Evolutionary conservation across 2,329 filamentous ascomycete species (phyloP).

Genomic region (Diplodia sapinea): DNA sequence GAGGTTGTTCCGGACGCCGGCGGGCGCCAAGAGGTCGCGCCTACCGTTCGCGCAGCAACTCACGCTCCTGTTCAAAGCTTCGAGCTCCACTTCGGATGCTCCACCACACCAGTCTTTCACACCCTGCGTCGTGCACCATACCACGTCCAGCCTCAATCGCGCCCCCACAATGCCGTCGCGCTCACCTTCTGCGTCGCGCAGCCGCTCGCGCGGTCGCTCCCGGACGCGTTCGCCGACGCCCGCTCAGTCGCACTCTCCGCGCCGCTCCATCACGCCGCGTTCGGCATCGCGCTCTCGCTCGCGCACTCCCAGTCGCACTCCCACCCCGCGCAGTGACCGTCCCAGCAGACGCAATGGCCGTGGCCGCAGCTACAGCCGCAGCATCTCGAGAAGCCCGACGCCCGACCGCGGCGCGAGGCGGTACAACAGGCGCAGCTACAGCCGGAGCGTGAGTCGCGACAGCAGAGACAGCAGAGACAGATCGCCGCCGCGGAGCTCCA

Average conservation of each 20-base stretch:
- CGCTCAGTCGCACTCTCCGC: constrained; percentile 42
- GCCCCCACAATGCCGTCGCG: constrained; percentile 24
- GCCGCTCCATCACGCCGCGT: constrained; percentile 47
- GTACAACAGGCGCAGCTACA: constrained; percentile 36
- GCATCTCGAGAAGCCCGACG: constrained; percentile 36
- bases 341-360: constrained; percentile 44
- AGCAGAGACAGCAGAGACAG: constrained; percentile 36
- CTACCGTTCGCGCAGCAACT: neutral
- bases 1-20: constrained; percentile 2
- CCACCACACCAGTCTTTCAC: neutral
- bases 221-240: constrained; percentile 38
- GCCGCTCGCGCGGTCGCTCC: constrained; percentile 51
- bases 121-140: neutral
- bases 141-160: neutral
- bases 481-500: constrained; percentile 43
- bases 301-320: constrained; percentile 37
- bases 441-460: constrained; percentile 46
- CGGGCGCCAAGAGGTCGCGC: constrained; percentile 10
- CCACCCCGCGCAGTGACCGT: constrained; percentile 32
- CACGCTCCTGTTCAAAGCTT: constrained; percentile 15
- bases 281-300: constrained; percentile 42
- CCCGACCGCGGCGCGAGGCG: constrained; percentile 30
- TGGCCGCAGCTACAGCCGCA: constrained; percentile 41
- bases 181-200: constrained; percentile 37
- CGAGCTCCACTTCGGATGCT: constrained; percentile 7